Evolutionary conservation across 768 basidiomycete species (phyloP), one percentile per base, ranked within the genome.

Genomic region (Termitomyces sp.): DNA sequence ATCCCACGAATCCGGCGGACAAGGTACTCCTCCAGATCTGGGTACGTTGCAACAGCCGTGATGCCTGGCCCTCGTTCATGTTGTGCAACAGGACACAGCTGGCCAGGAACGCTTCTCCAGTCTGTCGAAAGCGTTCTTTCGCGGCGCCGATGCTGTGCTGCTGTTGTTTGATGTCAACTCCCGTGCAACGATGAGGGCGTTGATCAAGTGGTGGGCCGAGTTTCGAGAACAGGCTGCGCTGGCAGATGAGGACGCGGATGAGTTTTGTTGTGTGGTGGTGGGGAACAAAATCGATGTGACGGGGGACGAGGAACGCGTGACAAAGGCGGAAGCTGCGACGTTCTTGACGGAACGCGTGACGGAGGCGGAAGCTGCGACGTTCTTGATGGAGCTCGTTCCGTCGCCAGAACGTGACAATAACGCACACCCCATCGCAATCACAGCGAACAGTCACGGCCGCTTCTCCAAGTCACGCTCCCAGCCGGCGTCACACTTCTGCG

Each of bases 31-130:
- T 94, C 56, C 87, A 90, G 68, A 89, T 79, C 42, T 79, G 77
- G 78, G 78, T 78, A 38, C 58, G 62, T 72, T 51, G 46, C 31
- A 19, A 43, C 53, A 54, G 37, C 12, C 43, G 21, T 43, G 30
- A 38, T 37, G 12, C 19, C 12, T 42, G 7, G 23, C 43, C 28
- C 35, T 21, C 9, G 17, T 55, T 58, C 21, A 38, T 48, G 15
- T 46, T 50, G 26, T 53, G 57, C 21, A 2, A 44, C 62, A 91
- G 86, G 91, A 93, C 65, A 92, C 89, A 0, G 89, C 90, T 1
- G 91, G 92, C 2, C 92, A 94, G 67, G 91, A 94, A 64, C 82
- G 92, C 5, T 94, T 94, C 73, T 90, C 90, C 1, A 85, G 81
- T 41, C 78, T 94, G 17, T 90, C 91, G 0, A 75, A 81, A 0